Percentiles rank a stretch among this genome's conserved stretches.
Conservation (phyloP, 176 grass and related monocot species). For the Calamus simplicifolius region DNA sequence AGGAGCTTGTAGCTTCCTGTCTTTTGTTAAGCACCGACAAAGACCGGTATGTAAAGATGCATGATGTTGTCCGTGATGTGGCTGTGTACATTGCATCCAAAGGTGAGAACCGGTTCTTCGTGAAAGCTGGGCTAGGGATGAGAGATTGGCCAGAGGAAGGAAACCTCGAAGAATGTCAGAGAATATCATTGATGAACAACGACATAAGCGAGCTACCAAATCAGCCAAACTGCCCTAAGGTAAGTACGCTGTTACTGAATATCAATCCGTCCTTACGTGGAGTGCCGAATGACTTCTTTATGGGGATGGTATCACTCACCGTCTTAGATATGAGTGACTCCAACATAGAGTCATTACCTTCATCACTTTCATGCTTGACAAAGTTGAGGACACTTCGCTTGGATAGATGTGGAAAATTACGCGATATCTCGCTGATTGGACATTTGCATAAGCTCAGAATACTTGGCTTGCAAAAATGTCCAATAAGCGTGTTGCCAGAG, state of each 20-base stretch:
- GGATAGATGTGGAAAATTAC: not conserved
- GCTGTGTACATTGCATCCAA: slow-evolving; percentile 23
- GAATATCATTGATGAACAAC: slow-evolving; percentile 18
- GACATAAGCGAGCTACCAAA: not conserved
- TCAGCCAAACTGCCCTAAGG: not conserved
- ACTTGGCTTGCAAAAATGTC: slow-evolving; percentile 1
- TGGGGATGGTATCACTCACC: slow-evolving; percentile 4
- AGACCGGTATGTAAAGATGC: slow-evolving; percentile 11
- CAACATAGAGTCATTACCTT: slow-evolving; percentile 2
- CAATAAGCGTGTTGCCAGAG: slow-evolving; percentile 2
- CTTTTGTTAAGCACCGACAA: not conserved
- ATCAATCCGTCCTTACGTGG: not conserved
- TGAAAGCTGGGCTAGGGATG: not conserved
- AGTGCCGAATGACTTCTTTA: slow-evolving; percentile 17
- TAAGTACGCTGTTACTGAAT: slow-evolving; percentile 7
- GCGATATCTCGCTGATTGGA: not conserved
- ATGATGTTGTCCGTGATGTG: slow-evolving; percentile 25
- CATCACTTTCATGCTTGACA: slow-evolving; percentile 5
- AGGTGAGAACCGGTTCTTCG: slow-evolving; percentile 2
- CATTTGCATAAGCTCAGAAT: slow-evolving; percentile 8
- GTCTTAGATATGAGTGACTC: slow-evolving; percentile 20
- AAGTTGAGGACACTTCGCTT: not conserved
- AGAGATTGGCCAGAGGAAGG: not conserved
- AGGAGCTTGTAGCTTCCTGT: slow-evolving; percentile 18
- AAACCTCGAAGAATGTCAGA: slow-evolving; percentile 9